A percentile compares a stretch with the other conserved stretches of the same genome.
Evolutionary conservation across 192 early-diverging fungal genomes (phyloP).

Genomic region (Irineochytrium annulatum): DNA sequence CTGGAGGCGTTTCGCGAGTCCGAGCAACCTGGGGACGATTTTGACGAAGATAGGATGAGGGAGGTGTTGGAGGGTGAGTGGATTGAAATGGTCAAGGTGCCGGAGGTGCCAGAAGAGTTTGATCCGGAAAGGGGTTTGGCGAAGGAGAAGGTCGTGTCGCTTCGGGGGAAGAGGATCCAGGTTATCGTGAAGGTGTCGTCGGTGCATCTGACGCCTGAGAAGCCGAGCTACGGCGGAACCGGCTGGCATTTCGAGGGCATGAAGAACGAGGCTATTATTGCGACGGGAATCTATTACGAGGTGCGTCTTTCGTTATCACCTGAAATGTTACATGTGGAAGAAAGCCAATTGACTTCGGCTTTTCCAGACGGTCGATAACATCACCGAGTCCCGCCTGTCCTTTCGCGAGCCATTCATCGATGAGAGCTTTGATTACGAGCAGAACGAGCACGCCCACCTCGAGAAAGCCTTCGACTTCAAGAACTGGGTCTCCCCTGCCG

Average conservation of each 20-base stretch:
- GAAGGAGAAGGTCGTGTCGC: not conserved
- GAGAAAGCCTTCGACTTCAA: slow-evolving; percentile 26
- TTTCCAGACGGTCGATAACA: slow-evolving; percentile 67
- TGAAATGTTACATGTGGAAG: too few relatives aligned
- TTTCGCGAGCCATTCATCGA: slow-evolving; percentile 45
- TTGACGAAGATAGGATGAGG: too few relatives aligned
- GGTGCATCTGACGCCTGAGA: slow-evolving; percentile 65
- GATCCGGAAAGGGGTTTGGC: not conserved
- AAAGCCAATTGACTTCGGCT: too few relatives aligned
- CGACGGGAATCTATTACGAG: slow-evolving; percentile 72
- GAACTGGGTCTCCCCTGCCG: slow-evolving; percentile 16
- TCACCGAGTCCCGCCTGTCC: slow-evolving; percentile 52
- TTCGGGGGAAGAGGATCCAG: slow-evolving; percentile 42
- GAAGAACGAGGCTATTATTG: slow-evolving; percentile 66
- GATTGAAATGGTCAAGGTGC: not conserved
- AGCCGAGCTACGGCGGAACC: slow-evolving; percentile 49
- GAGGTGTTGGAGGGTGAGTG: not conserved
- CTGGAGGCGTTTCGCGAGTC: too few relatives aligned
- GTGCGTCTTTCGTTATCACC: too few relatives aligned
- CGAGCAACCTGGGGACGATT: too few relatives aligned
- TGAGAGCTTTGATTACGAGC: slow-evolving; percentile 21
- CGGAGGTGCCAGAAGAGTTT: slow-evolving; percentile 1
- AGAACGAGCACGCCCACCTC: not conserved
- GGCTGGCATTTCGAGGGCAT: slow-evolving; percentile 73
- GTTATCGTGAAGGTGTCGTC: slow-evolving; percentile 72